phyloP scores from a whole-genome alignment of 1,139 yeast genomes.

The Geotrichum fermentans region DNA sequence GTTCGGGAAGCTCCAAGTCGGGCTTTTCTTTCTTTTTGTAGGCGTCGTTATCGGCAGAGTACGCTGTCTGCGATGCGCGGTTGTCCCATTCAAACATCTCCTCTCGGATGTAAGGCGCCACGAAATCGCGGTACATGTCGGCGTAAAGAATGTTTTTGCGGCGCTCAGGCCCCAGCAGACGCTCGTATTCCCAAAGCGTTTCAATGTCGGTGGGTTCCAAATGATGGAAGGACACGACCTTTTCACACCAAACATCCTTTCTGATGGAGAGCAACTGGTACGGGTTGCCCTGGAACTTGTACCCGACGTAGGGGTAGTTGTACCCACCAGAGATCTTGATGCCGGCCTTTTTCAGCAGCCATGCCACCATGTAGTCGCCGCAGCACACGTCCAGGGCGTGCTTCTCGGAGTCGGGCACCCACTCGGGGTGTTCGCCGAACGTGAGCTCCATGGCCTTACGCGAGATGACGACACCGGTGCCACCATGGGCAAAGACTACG shows the following conservation, averaged over 20 bases:
- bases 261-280: slow-evolving; percentile 25
- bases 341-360: slow-evolving; percentile 24
- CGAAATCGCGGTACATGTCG: slow-evolving; percentile 37
- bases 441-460: slow-evolving; percentile 32
- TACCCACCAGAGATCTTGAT: slow-evolving; percentile 24
- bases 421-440: slow-evolving; percentile 28
- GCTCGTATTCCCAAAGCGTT: slow-evolving; percentile 38
- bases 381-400: slow-evolving; percentile 32
- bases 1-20: slow-evolving; percentile 19
- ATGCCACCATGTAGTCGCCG: slow-evolving; percentile 39
- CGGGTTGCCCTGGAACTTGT: slow-evolving; percentile 36
- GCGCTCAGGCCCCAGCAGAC: slow-evolving; percentile 29
- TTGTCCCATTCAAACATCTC: slow-evolving; percentile 33
- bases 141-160: slow-evolving; percentile 31
- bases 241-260: slow-evolving; percentile 34
- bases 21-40: slow-evolving; percentile 19
- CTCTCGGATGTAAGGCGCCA: slow-evolving; percentile 32
- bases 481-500: slow-evolving; percentile 38
- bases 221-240: slow-evolving; percentile 38
- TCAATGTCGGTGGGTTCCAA: slow-evolving; percentile 36
- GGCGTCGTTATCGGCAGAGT: slow-evolving; percentile 21
- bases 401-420: slow-evolving; percentile 28
- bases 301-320: slow-evolving; percentile 25
- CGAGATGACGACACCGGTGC: slow-evolving; percentile 38
- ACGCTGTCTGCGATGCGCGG: slow-evolving; percentile 22